These are phyloP conservation scores for Prunus yedoensis DNA, from an alignment of 331 rosid species.

Conservation along the genomic window DNA sequence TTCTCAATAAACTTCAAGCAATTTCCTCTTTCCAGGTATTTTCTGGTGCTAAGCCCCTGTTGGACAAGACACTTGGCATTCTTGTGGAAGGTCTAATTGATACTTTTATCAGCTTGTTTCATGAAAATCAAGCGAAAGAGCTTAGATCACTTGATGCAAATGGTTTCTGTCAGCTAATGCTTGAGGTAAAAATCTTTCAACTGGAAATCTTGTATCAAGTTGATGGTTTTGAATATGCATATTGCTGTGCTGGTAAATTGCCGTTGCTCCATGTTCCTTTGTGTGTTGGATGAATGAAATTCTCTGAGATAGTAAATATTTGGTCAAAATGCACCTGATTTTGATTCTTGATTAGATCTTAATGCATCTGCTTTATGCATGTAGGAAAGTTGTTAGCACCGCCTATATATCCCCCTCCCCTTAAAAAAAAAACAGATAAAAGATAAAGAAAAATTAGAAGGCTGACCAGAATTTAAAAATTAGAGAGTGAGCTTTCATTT, in stretches of 20 bases:
- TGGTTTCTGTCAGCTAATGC: conserved; percentile 98
- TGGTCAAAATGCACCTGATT: not conserved
- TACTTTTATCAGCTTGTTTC: conserved; percentile 84
- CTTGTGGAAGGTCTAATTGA: conserved; percentile 98
- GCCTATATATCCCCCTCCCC: no score
- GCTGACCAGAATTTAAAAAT: not conserved
- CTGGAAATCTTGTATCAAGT: not conserved
- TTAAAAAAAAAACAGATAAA: not conserved
- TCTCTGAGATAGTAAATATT: not conserved
- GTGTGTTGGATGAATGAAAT: not conserved
- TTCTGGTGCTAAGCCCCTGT: conserved; percentile 87
- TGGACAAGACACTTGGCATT: conserved; percentile 96
- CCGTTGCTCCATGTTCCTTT: conserved; percentile 1
- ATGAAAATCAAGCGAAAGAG: conserved; percentile 67
- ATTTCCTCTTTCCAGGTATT: conserved; percentile 61
- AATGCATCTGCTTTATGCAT: not conserved
- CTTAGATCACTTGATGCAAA: conserved; percentile 74
- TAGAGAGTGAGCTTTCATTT: not conserved
- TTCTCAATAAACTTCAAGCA: not conserved
- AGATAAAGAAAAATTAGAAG: not conserved
- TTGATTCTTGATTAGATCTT: not conserved
- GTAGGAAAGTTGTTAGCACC: not conserved
- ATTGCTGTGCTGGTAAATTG: not conserved
- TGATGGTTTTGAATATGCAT: not conserved
- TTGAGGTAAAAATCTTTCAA: conserved; percentile 61